These are phyloP conservation scores for Hibiscus trionum DNA, from an alignment of 345 rosid genomes.

Conservation along the genomic window DNA sequence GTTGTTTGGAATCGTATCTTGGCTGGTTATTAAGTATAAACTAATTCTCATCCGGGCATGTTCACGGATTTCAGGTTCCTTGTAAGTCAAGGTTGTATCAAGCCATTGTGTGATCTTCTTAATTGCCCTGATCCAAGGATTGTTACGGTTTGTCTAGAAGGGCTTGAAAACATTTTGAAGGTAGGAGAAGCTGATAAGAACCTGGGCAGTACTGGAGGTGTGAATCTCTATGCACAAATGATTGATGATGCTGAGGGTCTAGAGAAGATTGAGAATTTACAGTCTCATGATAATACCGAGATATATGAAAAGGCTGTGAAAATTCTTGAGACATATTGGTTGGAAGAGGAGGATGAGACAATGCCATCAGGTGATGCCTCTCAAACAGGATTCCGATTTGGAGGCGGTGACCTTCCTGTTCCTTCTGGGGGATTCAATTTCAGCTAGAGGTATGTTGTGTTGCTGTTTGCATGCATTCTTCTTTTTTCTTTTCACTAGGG, in stretches of 20 bases:
- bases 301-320: slow-evolving; percentile 29
- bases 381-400: slow-evolving; percentile 42
- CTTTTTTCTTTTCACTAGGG: too few relatives aligned
- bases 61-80: slow-evolving; percentile 28
- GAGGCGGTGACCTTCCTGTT: slow-evolving; percentile 40
- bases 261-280: slow-evolving; percentile 10
- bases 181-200: slow-evolving; percentile 38
- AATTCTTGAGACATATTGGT: slow-evolving; percentile 58
- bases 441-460: slow-evolving; percentile 35
- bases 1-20: neutral
- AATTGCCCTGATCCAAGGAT: slow-evolving; percentile 77
- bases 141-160: slow-evolving; percentile 42
- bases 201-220: neutral
- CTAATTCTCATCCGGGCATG: neutral
- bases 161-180: slow-evolving; percentile 52
- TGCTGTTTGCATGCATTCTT: neutral
- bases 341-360: slow-evolving; percentile 35
- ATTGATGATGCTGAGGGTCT: neutral
- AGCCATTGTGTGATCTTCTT: slow-evolving; percentile 77
- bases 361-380: slow-evolving; percentile 45
- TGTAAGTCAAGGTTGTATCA: slow-evolving; percentile 74
- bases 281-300: slow-evolving; percentile 32
- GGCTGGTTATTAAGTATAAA: neutral
- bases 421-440: slow-evolving; percentile 67
- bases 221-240: neutral